Evolutionary conservation across 2,329 filamentous ascomycete genomes (phyloP).

Genomic region (Fusarium foetens): DNA sequence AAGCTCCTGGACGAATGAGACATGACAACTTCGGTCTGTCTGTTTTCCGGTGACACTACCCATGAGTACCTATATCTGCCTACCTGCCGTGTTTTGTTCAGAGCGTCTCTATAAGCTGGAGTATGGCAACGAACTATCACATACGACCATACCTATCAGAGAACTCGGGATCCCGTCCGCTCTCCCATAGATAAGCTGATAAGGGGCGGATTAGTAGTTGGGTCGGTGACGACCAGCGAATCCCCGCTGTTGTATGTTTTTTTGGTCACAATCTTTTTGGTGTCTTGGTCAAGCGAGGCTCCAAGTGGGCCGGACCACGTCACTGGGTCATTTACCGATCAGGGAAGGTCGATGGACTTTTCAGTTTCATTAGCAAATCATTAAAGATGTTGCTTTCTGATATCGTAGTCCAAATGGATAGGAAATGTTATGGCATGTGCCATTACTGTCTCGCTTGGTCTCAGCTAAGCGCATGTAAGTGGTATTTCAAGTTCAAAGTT

Average conservation of each 20-base stretch:
- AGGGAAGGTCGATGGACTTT: not conserved
- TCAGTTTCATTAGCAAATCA: rapidly evolving
- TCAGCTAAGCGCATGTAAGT: not conserved
- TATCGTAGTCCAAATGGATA: not conserved
- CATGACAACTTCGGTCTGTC: too few species aligned
- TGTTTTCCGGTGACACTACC: rapidly evolving
- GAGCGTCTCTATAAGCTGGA: rapidly evolving
- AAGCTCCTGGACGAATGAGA: not conserved
- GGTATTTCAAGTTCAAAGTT: not conserved
- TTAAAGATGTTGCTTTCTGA: not conserved
- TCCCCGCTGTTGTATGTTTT: not conserved
- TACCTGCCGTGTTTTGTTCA: not conserved
- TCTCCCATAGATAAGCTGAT: not conserved
- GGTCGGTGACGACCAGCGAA: not conserved
- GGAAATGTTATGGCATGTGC: not conserved
- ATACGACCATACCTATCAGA: not conserved
- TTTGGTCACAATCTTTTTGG: not conserved
- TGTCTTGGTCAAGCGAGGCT: not conserved
- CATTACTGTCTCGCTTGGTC: not conserved
- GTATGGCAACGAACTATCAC: rapidly evolving
- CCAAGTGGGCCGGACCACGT: not conserved
- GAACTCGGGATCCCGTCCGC: not conserved
- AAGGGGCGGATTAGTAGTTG: not conserved
- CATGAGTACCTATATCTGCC: not conserved
- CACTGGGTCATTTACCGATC: not conserved